Conservation (phyloP, 805 yeast genomes). For the Blastobotrys peoriensis region DNA sequence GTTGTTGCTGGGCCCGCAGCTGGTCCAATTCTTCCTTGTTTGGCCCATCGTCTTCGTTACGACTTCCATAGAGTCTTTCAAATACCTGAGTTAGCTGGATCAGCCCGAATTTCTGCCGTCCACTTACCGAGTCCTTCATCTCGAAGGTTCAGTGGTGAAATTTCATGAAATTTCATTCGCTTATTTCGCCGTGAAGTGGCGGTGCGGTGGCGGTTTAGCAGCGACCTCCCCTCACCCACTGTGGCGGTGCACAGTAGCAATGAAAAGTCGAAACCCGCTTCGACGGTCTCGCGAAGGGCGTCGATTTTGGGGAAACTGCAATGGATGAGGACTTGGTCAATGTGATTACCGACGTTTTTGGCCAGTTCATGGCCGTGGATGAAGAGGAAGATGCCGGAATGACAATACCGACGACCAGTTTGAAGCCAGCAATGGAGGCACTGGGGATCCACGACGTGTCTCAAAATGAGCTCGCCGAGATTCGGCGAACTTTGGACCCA, state of each 20-base stretch:
- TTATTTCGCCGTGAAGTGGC: neutral
- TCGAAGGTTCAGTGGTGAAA: neutral
- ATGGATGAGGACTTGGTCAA: slow-evolving; percentile 11
- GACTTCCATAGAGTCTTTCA: slow-evolving; percentile 1
- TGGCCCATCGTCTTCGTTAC: slow-evolving; percentile 1
- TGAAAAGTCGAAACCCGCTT: no score
- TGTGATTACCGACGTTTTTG: slow-evolving; percentile 24
- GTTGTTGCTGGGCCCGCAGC: slow-evolving; percentile 9
- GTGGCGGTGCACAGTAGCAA: no score
- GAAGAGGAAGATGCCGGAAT: slow-evolving; percentile 23
- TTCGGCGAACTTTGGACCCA: slow-evolving; percentile 20
- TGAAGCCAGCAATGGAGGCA: slow-evolving; percentile 24
- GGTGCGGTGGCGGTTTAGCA: no score
- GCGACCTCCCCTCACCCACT: no score
- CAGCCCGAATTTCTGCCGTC: neutral
- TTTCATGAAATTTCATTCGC: neutral
- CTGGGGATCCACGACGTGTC: slow-evolving; percentile 22
- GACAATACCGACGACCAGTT: slow-evolving; percentile 19
- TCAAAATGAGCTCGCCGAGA: slow-evolving; percentile 12
- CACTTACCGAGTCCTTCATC: neutral
- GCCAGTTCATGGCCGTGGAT: slow-evolving; percentile 25
- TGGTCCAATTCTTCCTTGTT: slow-evolving; percentile 3
- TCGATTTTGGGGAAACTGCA: no score
- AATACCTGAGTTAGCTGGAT: no score
- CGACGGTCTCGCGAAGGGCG: no score